Conservation (phyloP, 2,329 filamentous ascomycete genomes). For the Ceratocystis colombiana region DNA sequence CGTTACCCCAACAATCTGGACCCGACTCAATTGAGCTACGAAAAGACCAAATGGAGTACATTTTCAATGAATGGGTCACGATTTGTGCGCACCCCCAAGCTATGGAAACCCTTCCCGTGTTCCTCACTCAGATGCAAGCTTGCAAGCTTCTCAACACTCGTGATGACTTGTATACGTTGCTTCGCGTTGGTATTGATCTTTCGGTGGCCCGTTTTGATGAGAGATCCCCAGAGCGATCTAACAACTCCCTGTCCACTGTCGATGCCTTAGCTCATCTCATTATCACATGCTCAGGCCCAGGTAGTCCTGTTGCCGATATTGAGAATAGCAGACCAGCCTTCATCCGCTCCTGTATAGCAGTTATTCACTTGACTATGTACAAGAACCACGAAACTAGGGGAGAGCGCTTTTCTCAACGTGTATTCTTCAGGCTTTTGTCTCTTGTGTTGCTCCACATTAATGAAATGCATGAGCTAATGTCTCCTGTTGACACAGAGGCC, state of each 20-base stretch:
- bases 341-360: conserved; percentile 64
- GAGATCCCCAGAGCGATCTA: conserved; percentile 49
- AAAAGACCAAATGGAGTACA: conserved; percentile 81
- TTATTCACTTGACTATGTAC: conserved; percentile 73
- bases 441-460: conserved; percentile 62
- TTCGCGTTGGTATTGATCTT: conserved; percentile 69
- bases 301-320: conserved; percentile 20
- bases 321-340: conserved; percentile 49
- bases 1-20: conserved; percentile 32
- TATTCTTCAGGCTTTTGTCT: conserved; percentile 86
- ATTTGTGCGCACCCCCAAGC: conserved; percentile 68
- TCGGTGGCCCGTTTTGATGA: conserved; percentile 71
- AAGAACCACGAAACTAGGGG: conserved; percentile 73
- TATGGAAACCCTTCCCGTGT: conserved; percentile 62
- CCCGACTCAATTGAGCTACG: conserved; percentile 42
- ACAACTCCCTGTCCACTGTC: conserved; percentile 43
- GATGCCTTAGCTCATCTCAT: conserved; percentile 80
- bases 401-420: conserved; percentile 73
- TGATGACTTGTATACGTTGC: conserved; percentile 69
- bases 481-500: conserved; percentile 8
- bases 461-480: conserved; percentile 35
- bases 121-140: conserved; percentile 74
- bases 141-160: conserved; percentile 60
- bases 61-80: conserved; percentile 91
- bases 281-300: conserved; percentile 50